phyloP scores from a whole-genome alignment of 345 rosid genomes.

The Angophora floribunda region DNA sequence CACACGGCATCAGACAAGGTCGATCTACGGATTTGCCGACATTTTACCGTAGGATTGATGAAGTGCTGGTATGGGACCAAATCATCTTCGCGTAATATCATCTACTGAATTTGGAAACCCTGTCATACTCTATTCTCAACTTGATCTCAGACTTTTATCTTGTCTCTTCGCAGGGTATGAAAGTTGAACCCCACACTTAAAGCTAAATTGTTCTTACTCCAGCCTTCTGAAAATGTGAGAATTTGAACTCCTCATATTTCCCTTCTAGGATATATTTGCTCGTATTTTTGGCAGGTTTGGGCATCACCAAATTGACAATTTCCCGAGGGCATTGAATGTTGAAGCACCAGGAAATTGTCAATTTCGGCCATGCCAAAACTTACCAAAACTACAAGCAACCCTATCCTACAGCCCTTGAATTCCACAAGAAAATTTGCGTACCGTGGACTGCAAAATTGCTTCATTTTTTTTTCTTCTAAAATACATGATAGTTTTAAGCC shows the following conservation, averaged over 20 bases:
- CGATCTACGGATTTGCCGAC: not conserved
- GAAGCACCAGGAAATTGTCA: not conserved
- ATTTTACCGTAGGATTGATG: not conserved
- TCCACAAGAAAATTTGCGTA: not conserved
- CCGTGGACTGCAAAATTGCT: not conserved
- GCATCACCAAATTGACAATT: no score
- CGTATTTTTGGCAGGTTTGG: no score
- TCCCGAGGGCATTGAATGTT: no score
- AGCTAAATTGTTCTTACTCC: no score
- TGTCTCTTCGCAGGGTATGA: no score
- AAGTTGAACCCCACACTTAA: no score
- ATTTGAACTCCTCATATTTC: no score
- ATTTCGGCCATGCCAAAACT: not conserved
- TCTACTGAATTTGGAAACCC: not conserved
- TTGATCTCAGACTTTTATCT: no score
- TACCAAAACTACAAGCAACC: not conserved
- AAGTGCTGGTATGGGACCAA: not conserved
- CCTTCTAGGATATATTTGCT: no score
- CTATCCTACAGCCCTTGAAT: not conserved
- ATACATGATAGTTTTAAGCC: not conserved
- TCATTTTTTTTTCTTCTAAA: not conserved
- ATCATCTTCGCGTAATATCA: not conserved
- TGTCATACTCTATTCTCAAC: no score
- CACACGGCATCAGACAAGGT: not conserved
- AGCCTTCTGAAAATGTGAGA: no score